phyloP scores from a whole-genome alignment of 345 rosid genomes.

The Nasturtium officinale region DNA sequence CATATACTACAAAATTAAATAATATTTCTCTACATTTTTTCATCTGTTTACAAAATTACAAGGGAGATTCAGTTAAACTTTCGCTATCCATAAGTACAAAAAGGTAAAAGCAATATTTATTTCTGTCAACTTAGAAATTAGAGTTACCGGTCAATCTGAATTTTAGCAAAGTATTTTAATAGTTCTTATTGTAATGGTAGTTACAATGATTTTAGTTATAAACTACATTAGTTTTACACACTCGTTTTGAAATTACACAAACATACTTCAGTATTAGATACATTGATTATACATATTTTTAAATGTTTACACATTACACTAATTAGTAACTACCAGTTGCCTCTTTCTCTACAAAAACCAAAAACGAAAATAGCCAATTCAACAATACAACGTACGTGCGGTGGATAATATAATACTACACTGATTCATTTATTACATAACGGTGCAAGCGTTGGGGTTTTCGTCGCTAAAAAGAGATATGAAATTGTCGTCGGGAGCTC shows the following conservation, averaged over 20 bases:
- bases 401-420: neutral
- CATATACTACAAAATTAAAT: neutral
- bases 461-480: conserved; percentile 52
- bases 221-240: neutral
- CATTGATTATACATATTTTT: neutral
- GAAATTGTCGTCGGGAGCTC: conserved; percentile 44
- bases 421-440: conserved; percentile 43
- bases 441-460: conserved; percentile 54
- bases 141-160: too few relatives aligned
- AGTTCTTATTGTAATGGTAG: neutral
- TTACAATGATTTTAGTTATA: neutral
- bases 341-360: neutral
- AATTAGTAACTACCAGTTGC: neutral
- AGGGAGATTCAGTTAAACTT: neutral
- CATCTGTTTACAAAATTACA: neutral
- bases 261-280: neutral
- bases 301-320: neutral
- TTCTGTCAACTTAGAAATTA: too few relatives aligned
- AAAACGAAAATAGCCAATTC: neutral
- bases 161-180: too few relatives aligned
- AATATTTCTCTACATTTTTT: too few relatives aligned
- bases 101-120: neutral
- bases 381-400: neutral
- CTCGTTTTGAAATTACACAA: neutral
- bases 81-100: neutral